These are phyloP conservation scores for Allium sativum DNA, from an alignment of 106 monocot species.

Conservation along the genomic window DNA sequence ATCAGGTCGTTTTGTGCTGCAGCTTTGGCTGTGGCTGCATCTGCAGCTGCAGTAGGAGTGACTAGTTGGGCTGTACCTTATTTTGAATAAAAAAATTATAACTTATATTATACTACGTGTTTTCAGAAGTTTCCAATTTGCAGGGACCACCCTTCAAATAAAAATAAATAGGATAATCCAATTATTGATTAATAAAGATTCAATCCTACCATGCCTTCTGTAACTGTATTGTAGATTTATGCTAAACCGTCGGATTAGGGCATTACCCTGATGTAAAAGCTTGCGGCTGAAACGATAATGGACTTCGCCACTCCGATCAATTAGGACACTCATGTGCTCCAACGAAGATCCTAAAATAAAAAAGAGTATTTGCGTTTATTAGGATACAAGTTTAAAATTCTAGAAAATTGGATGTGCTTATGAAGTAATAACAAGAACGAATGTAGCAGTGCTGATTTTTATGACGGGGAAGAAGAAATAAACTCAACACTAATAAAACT, in stretches of 20 bases:
- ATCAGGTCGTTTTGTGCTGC: constrained; percentile 3
- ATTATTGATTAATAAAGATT: neutral
- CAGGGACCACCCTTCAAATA: neutral
- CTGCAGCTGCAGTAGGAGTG: neutral
- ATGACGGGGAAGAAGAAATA: neutral
- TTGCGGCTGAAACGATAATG: neutral
- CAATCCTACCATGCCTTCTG: neutral
- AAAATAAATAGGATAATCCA: neutral
- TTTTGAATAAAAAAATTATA: too few species aligned
- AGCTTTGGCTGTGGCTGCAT: neutral
- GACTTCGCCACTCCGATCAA: neutral
- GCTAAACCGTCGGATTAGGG: neutral
- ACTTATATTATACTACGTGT: neutral
- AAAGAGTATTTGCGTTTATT: neutral
- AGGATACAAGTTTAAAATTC: neutral
- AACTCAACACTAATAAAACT: too few species aligned
- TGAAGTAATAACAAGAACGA: neutral
- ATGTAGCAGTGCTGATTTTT: neutral
- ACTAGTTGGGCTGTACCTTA: neutral
- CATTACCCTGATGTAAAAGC: neutral
- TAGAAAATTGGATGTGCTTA: neutral
- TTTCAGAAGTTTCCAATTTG: constrained; percentile 1
- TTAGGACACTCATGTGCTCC: neutral
- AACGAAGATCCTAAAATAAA: neutral
- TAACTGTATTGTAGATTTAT: neutral